Base-by-base conservation (phyloP, 23 red algal genomes). In the Cyanidioschyzon merolae region DNA sequence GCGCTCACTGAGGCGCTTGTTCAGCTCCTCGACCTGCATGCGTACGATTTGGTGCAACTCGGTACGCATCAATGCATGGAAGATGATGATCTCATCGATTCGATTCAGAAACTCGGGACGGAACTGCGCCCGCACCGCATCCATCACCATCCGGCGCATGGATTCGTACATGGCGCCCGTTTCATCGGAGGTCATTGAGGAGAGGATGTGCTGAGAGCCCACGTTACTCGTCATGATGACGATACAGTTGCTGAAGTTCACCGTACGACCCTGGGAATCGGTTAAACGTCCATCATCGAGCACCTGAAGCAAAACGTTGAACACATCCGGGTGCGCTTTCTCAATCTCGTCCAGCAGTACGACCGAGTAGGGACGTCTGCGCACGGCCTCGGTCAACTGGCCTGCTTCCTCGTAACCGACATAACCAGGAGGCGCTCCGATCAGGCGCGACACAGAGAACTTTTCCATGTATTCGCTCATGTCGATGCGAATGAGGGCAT, bases 261-360 rank as follows among this genome's bases (percentile, higher is more conserved):
- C 77, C n/a, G 89, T 92, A 38, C 94, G 67, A 37, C 94, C 94
- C 57, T 98, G 94, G 37, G 83, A 83, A 38, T 98, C 94, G n/a
- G 94, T 98, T 32, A 98, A 76, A 2, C 94, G 94, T 1, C 94
- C 94, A 71, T 98, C 94, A 76, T 98, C 94, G 32, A 98, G 76
- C 21, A 98, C 88, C 59, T 98, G 94, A 17, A 98, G 74, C 1
- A 98, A 77, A 35, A 98, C 80, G 63, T 98, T 98, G 77, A 90
- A 98, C 3, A 98, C 94, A 74, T 98, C 94, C 30, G 94, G 84
- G 74, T 98, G 94, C 2, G 94, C 94, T 75, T 98, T 98, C 80
- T 98, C 94, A 80, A 98, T 91, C 74, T 98, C 94, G 74, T 98
- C 94, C 38, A 98, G 87, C 27, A 98, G 82, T 59, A 98, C 80